Evolutionary conservation across 2,329 filamentous ascomycete genomes (phyloP), one percentile per base, ranked within the genome.

Genomic region (Colletotrichum sp.): DNA sequence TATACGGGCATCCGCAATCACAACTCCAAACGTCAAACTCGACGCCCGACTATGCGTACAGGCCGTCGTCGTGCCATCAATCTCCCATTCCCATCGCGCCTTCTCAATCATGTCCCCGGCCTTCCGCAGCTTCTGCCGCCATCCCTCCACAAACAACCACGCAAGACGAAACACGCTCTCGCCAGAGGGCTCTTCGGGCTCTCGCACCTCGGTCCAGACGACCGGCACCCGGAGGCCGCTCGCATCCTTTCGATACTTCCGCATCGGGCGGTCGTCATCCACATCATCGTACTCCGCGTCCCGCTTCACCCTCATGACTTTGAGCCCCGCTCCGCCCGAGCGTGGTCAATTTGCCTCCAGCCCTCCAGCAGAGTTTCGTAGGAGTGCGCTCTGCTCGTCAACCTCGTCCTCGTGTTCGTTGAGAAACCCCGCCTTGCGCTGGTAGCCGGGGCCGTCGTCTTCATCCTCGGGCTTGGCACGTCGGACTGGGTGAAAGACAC

Each of bases 141-240:
- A 86, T 3, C 85, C 85, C 70, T 85, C 80, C 4, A 82, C 82
- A 70, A 81, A 85, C 48, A 84, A 72, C 84, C 84, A 86, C 4
- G 85, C 82, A 24, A 85, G 78, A 12, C 84, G 80, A 62, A 78
- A 83, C 0, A 82, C 80, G 34, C 80, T 80, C 48, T 71, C 76
- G 8, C 77, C 75, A 34, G 78, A 76, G 28, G 70, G 72, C 38
- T 78, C 64, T n/a, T 10, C 55, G 62, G 61, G 66, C n/a, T 55
- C 69, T 67, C 65, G 26, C 13, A 36, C n/a, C 24, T 24, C 55
- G 71, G 48, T 73, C 67, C 16, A 66, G n/a, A 43, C 38, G 18
- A 65, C 71, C 52, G 58, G 64, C 34, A 77, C 65, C 21, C 75
- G 73, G 48, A 66, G 58, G 43, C 73, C 67, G 48, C 58, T 77